Percentiles rank a stretch among this genome's conserved stretches.
These are phyloP conservation scores for Venturia aucupariae DNA, from an alignment of 2,329 filamentous ascomycete genomes.

Conservation along the genomic window DNA sequence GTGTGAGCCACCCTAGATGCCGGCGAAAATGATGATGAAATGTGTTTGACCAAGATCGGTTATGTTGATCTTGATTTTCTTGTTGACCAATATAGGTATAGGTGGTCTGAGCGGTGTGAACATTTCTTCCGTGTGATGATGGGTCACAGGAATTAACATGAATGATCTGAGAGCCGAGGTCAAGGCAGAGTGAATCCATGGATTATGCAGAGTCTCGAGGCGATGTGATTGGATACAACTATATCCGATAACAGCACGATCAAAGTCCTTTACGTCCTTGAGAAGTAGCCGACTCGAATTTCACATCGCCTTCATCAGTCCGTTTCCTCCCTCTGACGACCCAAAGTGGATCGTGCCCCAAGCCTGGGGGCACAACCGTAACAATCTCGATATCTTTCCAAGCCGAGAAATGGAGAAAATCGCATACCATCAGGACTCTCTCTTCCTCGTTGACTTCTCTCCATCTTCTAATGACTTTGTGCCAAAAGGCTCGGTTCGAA, in stretches of 20 bases:
- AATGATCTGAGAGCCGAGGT: too few relatives aligned
- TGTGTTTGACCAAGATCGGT: too few relatives aligned
- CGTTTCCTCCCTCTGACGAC: slow-evolving; percentile 11
- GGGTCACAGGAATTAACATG: too few relatives aligned
- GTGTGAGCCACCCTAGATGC: too few relatives aligned
- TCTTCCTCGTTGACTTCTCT: slow-evolving; percentile 36
- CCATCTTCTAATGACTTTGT: slow-evolving; percentile 43
- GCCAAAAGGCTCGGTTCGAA: slow-evolving; percentile 45
- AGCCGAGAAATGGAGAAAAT: slow-evolving; percentile 42
- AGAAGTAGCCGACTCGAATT: background rate
- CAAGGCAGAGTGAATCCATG: too few relatives aligned
- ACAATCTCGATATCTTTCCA: slow-evolving; percentile 46
- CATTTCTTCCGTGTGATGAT: too few relatives aligned
- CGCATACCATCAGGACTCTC: slow-evolving; percentile 41
- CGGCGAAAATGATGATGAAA: too few relatives aligned
- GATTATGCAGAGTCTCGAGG: too few relatives aligned
- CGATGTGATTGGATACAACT: too few relatives aligned
- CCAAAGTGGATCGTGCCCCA: slow-evolving; percentile 10
- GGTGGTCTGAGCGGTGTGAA: too few relatives aligned
- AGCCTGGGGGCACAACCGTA: background rate
- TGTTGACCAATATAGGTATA: too few relatives aligned
- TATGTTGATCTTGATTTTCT: too few relatives aligned
- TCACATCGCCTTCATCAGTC: background rate
- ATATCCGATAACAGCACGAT: background rate
- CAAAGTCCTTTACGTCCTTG: background rate